Conservation (phyloP, 441 rosid species). For the Adansonia madagascariensis region DNA sequence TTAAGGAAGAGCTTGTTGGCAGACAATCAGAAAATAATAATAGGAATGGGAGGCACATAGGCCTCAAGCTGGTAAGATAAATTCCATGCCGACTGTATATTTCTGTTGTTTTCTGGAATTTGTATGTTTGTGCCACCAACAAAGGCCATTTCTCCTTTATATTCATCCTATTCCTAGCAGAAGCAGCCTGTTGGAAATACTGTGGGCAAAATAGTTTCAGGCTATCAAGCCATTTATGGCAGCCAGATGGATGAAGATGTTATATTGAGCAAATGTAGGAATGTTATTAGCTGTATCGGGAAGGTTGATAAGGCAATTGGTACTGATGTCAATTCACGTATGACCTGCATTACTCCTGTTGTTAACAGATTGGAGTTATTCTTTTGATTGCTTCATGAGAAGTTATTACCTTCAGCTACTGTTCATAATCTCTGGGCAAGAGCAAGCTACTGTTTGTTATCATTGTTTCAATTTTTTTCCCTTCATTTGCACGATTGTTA, state of each 20-base stretch:
- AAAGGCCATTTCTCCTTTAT: constrained; percentile 29
- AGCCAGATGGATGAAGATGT: constrained; percentile 68
- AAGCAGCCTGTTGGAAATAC: constrained; percentile 63
- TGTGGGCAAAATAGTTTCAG: constrained; percentile 72
- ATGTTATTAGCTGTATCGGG: constrained; percentile 62
- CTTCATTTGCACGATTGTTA: background rate
- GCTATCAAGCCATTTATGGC: constrained; percentile 66
- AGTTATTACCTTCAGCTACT: background rate
- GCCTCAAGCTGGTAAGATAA: constrained; percentile 61
- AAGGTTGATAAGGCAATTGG: constrained; percentile 70
- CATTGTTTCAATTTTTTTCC: background rate
- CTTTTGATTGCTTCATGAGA: constrained; percentile 6
- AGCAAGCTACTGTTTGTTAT: too few relatives aligned
- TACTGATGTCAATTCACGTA: constrained; percentile 64
- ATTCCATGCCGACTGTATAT: constrained; percentile 3
- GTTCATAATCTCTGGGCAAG: too few relatives aligned
- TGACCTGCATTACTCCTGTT: constrained; percentile 19
- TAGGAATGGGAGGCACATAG: constrained; percentile 58
- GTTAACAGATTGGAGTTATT: background rate
- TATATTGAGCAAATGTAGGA: constrained; percentile 64
- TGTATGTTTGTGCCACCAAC: constrained; percentile 25
- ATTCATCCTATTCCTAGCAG: constrained; percentile 40
- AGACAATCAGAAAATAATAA: constrained; percentile 61
- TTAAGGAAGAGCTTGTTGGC: constrained; percentile 85
- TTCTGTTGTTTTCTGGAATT: constrained; percentile 14